Percentiles rank a stretch among this genome's conserved stretches.
These are phyloP conservation scores for Pezicula neosporulosa DNA, from an alignment of 2,329 filamentous ascomycete species.

Conservation along the genomic window DNA sequence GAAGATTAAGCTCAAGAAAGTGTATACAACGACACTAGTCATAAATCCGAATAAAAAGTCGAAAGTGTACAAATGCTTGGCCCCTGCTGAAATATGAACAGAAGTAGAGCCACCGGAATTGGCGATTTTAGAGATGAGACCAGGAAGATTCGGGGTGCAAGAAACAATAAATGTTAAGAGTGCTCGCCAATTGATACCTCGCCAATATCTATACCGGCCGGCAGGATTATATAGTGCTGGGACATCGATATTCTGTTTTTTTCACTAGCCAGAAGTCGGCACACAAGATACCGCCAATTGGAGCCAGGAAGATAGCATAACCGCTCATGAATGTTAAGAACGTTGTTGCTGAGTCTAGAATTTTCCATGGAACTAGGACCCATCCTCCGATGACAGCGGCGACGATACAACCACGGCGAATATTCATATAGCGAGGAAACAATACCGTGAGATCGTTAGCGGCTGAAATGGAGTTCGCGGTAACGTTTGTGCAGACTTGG, in stretches of 20 bases:
- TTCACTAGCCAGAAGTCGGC: constrained; percentile 48
- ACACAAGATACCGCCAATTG: constrained; percentile 58
- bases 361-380: constrained; percentile 64
- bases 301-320: constrained; percentile 59
- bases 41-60: constrained; percentile 65
- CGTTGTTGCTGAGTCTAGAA: constrained; percentile 53
- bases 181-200: constrained; percentile 26
- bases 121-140: constrained; percentile 13
- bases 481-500: constrained; percentile 52
- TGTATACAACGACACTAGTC: constrained; percentile 52
- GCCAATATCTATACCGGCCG: constrained; percentile 20
- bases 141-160: constrained; percentile 21
- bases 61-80: constrained; percentile 55
- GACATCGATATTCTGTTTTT: constrained; percentile 30
- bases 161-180: constrained; percentile 19
- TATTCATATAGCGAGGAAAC: constrained; percentile 50
- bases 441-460: constrained; percentile 55
- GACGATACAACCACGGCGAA: constrained; percentile 51
- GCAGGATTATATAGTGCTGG: constrained; percentile 31
- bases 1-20: constrained; percentile 42
- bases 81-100: constrained; percentile 36
- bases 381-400: constrained; percentile 51
- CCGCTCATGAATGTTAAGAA: constrained; percentile 65
- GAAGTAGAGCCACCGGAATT: too few species aligned
- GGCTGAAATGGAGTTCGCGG: constrained; percentile 50